Evolutionary conservation across 306 rosid genomes (phyloP).

Genomic region (Acacia crassicarpa): DNA sequence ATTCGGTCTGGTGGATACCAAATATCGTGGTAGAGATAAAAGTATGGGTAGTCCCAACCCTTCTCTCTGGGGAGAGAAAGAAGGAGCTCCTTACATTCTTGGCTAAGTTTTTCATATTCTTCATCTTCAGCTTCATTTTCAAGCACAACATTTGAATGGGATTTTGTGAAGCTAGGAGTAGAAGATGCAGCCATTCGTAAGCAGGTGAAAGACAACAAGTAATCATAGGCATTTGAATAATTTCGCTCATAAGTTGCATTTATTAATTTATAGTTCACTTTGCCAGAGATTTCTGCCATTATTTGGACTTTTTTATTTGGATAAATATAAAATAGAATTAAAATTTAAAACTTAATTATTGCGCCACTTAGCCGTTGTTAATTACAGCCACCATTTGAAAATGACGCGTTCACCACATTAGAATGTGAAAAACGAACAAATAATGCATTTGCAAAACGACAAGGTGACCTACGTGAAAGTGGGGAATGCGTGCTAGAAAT

Average conservation of each 20-base stretch:
- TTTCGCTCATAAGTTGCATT: background rate
- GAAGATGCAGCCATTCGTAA: no score
- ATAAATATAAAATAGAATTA: no score
- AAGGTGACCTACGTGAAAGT: no score
- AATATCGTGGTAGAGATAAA: slow-evolving; percentile 39
- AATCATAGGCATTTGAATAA: background rate
- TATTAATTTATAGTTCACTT: background rate
- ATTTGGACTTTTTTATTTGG: background rate
- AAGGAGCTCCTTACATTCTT: background rate
- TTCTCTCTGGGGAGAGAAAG: background rate
- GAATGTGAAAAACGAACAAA: no score
- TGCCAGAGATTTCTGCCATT: background rate
- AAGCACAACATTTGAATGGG: background rate
- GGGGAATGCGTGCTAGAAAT: no score
- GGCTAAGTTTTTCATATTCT: background rate
- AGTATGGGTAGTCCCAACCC: background rate
- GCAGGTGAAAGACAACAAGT: no score
- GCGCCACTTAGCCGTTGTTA: no score
- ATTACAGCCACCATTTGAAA: no score
- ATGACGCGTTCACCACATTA: no score
- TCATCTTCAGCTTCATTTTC: background rate
- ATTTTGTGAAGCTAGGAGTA: no score
- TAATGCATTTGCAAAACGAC: no score
- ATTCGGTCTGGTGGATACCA: slow-evolving; percentile 41
- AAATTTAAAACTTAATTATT: no score